Evolutionary conservation across 1,139 yeast species (phyloP), one percentile per base, ranked within the genome.

Genomic region (Suhomyces wounanorum): DNA sequence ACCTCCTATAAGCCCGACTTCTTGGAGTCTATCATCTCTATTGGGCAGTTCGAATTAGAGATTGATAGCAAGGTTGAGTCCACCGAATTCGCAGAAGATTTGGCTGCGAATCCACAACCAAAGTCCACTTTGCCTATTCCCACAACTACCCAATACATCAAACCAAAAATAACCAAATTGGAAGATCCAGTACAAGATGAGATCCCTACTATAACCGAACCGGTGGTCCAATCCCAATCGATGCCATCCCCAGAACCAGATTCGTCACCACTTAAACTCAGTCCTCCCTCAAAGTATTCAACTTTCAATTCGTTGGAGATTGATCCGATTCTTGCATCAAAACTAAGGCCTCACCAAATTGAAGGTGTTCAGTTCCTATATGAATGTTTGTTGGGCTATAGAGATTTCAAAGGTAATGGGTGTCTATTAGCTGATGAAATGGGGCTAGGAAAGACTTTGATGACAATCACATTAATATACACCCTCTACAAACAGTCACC

Each of bases 391-490:
- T 82, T 87, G 85, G 96, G 96, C 0, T 67, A 68, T 30, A 65
- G 70, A n/a, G 89, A 86, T 2, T 57, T 59, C 36, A 69, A 65
- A 38, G 69, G 74, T 0, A 64, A 72, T 44, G 98, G 99, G 0
- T 94, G 95, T 2, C 70, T 94, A 8, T 68, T 94, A 45, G 99
- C 99, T 0, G 99, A 94, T 66, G 98, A 94, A 63, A 94, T 94
- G 99, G 99, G 99, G 0, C 73, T 94, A 25, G 99, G 99, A 0
- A 94, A 94, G 63, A 92, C 98, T 0, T 69, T 94, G 36, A 91
- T 87, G 82, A 84, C 97, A 0, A 92, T 94, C 4, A 64, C 96
- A 0, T 65, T 91, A 36, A 77, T 94, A 3, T 90, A 96, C 96
- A 90, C 97, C 0, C 67, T 95, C 18, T 66, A 90, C 31, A 85